Evolutionary conservation across 768 basidiomycete genomes (phyloP).

Genomic region (Terana coerulea): DNA sequence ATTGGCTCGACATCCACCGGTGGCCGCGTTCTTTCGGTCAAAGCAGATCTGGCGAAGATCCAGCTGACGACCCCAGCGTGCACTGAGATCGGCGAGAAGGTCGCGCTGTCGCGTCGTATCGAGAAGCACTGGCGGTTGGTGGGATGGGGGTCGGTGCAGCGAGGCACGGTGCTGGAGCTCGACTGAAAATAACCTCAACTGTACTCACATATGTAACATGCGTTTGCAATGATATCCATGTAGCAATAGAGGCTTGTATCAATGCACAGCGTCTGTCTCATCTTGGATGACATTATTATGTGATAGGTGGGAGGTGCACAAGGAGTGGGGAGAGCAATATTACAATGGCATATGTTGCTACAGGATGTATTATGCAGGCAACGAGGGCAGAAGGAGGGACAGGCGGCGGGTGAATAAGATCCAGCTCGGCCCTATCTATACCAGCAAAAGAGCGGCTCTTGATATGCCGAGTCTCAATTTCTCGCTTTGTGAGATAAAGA

Average conservation of each 20-base stretch:
- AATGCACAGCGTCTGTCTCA: constrained; percentile 11
- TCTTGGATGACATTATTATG: background rate
- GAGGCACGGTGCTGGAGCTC: constrained; percentile 79
- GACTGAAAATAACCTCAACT: constrained; percentile 36
- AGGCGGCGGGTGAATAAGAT: constrained; percentile 41
- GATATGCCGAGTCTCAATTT: constrained; percentile 63
- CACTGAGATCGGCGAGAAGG: constrained; percentile 96
- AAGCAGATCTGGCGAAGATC: constrained; percentile 93
- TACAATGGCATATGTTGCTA: no score
- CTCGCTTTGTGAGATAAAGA: constrained; percentile 66
- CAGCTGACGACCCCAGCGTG: constrained; percentile 93
- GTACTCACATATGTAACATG: constrained; percentile 9
- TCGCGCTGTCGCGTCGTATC: constrained; percentile 89
- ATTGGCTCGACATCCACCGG: constrained; percentile 98
- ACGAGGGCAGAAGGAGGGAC: no score
- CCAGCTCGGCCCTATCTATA: constrained; percentile 62
- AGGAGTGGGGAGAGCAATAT: background rate
- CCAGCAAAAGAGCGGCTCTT: constrained; percentile 71
- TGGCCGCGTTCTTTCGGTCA: constrained; percentile 90
- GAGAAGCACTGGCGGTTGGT: constrained; percentile 99
- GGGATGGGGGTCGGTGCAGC: constrained; percentile 81
- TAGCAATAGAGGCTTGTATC: constrained; percentile 25
- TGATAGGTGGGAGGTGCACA: background rate
- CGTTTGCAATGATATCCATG: constrained; percentile 14
- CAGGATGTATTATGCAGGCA: no score